These are phyloP conservation scores for Arthrobotrys musiformis DNA, from an alignment of 2,329 filamentous ascomycete genomes.

Conservation along the genomic window DNA sequence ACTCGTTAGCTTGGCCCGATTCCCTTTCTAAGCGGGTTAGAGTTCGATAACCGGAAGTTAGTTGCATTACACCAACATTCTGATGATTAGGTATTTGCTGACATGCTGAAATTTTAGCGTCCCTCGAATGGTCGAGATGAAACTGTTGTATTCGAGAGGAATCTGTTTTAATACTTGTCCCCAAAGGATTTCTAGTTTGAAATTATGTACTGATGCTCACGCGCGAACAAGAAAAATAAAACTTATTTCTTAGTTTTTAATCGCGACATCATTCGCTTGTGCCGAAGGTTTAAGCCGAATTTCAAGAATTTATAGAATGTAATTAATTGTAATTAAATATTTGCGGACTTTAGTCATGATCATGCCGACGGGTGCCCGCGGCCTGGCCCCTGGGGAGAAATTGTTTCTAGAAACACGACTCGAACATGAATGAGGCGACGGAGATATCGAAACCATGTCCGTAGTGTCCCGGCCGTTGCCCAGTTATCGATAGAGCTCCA, in stretches of 20 bases:
- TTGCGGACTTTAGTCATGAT: slow-evolving; percentile 47
- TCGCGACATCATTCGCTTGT: slow-evolving; percentile 39
- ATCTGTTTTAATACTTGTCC: slow-evolving; percentile 11
- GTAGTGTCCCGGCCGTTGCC: slow-evolving; percentile 28
- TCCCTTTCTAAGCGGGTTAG: slow-evolving; percentile 43
- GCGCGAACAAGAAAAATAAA: not conserved
- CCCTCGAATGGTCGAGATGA: slow-evolving; percentile 38
- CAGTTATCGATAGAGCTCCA: slow-evolving; percentile 53
- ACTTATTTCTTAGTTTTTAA: slow-evolving; percentile 27
- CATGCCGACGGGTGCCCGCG: slow-evolving; percentile 28
- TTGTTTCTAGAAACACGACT: slow-evolving; percentile 41
- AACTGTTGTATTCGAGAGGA: slow-evolving; percentile 44
- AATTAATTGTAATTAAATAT: no score
- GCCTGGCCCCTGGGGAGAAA: slow-evolving; percentile 20
- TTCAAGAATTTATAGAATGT: slow-evolving; percentile 49
- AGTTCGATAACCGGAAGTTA: slow-evolving; percentile 24
- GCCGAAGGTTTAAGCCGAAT: slow-evolving; percentile 51
- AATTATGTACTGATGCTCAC: slow-evolving; percentile 20
- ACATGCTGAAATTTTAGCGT: slow-evolving; percentile 33
- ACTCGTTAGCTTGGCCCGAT: slow-evolving; percentile 4
- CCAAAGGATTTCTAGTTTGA: slow-evolving; percentile 38
- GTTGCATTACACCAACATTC: slow-evolving; percentile 29
- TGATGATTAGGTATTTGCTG: slow-evolving; percentile 49
- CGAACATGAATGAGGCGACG: slow-evolving; percentile 42
- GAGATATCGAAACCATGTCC: slow-evolving; percentile 37